Percentiles rank a stretch among this genome's conserved stretches.
Conservation (phyloP, 2,329 filamentous ascomycete species). For the Alternaria incomplexa region DNA sequence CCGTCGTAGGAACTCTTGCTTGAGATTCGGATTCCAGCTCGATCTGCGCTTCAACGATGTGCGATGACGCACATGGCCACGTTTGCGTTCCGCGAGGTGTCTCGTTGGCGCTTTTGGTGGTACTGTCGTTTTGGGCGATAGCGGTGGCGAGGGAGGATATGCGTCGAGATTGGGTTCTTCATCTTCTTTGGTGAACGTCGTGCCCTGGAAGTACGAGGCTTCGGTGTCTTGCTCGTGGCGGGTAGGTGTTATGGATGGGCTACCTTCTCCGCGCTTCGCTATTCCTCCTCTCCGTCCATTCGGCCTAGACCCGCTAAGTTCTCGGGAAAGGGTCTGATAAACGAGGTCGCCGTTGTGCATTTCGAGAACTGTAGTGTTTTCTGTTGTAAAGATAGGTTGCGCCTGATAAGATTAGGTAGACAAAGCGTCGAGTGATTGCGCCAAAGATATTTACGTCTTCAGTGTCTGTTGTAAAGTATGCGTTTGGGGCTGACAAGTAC, state of each 20-base stretch:
- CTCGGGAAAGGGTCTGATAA: conserved; percentile 17
- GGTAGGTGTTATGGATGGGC: conserved; percentile 11
- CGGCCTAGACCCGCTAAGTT: conserved; percentile 28
- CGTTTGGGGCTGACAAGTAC: not conserved
- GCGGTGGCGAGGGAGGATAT: conserved; percentile 2
- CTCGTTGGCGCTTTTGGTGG: conserved; percentile 5
- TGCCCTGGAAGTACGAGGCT: conserved; percentile 24
- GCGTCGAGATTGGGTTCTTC: conserved; percentile 16
- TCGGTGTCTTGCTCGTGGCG: conserved; percentile 13
- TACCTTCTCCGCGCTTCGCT: conserved; percentile 32
- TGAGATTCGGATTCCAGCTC: conserved; percentile 35
- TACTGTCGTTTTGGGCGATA: conserved; percentile 25
- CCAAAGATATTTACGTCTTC: not conserved
- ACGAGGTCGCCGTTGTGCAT: not conserved
- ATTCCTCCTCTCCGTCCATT: conserved; percentile 34
- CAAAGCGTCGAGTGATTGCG: not conserved
- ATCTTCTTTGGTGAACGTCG: conserved; percentile 21
- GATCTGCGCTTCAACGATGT: conserved; percentile 19
- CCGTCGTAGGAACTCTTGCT: conserved; percentile 21
- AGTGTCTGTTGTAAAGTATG: not conserved
- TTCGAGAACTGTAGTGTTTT: not conserved
- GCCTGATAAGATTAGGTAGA: not conserved
- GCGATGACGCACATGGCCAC: conserved; percentile 15
- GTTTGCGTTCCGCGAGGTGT: conserved; percentile 7
- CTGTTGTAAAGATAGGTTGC: not conserved